Conservation (phyloP, 2,329 filamentous ascomycete species). For the Penicillium sclerotiorum region DNA sequence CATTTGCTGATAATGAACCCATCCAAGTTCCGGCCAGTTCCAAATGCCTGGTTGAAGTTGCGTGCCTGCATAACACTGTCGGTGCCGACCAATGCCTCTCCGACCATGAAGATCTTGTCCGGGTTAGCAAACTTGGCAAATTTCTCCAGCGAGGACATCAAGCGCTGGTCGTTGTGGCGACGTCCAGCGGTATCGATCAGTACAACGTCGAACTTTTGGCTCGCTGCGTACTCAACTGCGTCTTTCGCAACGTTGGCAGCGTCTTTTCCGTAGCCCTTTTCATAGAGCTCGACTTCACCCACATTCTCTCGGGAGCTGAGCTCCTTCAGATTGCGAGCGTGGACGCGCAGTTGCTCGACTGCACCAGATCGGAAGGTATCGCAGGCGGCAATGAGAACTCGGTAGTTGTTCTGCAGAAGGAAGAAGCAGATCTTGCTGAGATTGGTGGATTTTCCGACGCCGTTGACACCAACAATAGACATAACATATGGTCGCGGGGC, state of each 20-base stretch:
- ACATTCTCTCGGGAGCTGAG: conserved; percentile 78
- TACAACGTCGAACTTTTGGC: conserved; percentile 84
- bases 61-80: conserved; percentile 94
- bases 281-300: conserved; percentile 84
- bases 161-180: conserved; percentile 89
- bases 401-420: conserved; percentile 94
- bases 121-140: conserved; percentile 95
- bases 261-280: conserved; percentile 97
- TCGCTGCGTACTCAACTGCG: conserved; percentile 77
- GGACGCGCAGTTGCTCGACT: conserved; percentile 94
- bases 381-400: conserved; percentile 88
- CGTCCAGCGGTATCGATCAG: conserved; percentile 95
- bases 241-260: conserved; percentile 94
- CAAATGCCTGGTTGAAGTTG: conserved; percentile 95
- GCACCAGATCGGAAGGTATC: conserved; percentile 97
- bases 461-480: conserved; percentile 97
- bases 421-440: conserved; percentile 98
- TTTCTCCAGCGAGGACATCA: conserved; percentile 97
- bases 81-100: conserved; percentile 87
- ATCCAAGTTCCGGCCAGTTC: conserved; percentile 75
- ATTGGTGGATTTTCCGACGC: conserved; percentile 97
- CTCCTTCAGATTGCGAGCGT: conserved; percentile 91
- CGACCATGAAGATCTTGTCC: conserved; percentile 98
- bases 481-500: conserved; percentile 87
- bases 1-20: conserved; percentile 99